phyloP scores from a whole-genome alignment of 2,329 filamentous ascomycete species.

The Cryphonectria naterciae region DNA sequence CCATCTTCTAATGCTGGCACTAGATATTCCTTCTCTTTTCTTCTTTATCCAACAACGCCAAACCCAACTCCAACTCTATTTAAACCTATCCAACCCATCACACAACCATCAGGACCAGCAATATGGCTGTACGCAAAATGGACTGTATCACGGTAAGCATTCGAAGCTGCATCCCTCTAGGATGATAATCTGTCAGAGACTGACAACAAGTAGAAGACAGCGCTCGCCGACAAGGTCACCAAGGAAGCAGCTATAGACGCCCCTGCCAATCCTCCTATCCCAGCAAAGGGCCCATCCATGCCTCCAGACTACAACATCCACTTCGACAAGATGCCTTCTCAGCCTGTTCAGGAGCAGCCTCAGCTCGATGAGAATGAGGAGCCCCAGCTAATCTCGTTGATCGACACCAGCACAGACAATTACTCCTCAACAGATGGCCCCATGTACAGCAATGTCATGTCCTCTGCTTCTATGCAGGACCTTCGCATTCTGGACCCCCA shows the following conservation, averaged over 20 bases:
- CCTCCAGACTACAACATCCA: neutral
- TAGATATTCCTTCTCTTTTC: neutral
- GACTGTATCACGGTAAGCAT: neutral
- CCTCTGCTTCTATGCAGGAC: neutral
- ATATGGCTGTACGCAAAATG: neutral
- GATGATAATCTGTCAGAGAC: neutral
- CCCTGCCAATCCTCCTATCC: neutral
- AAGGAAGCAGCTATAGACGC: neutral
- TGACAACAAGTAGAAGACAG: neutral
- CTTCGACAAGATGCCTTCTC: neutral
- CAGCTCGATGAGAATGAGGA: neutral
- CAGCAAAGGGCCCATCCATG: neutral
- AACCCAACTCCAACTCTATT: neutral
- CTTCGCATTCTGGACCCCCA: neutral
- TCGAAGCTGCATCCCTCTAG: neutral
- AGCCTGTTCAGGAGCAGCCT: neutral
- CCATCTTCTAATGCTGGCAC: neutral
- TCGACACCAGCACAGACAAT: neutral
- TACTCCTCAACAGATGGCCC: neutral
- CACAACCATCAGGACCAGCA: neutral
- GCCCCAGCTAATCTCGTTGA: neutral
- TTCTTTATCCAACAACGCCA: neutral
- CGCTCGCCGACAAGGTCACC: neutral
- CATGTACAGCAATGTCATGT: neutral
- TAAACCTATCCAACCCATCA: neutral